Evolutionary conservation across 2,329 filamentous ascomycete species (phyloP).

Genomic region (Penicillium capsulatum): DNA sequence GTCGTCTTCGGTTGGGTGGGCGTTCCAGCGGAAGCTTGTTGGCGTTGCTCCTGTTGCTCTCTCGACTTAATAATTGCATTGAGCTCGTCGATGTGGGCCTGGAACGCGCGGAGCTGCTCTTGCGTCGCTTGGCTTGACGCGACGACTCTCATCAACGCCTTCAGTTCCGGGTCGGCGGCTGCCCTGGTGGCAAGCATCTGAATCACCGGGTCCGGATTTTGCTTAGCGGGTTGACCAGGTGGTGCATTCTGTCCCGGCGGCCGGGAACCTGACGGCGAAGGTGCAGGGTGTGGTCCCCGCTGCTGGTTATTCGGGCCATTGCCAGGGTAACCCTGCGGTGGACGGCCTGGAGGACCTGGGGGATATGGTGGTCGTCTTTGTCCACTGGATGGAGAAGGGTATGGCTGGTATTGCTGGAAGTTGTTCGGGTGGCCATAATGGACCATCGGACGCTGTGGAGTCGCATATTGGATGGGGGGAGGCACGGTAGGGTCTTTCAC

Average conservation of each 20-base stretch:
- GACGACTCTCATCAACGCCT: conserved; percentile 50
- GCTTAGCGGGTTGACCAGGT: conserved; percentile 38
- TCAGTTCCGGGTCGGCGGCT: conserved; percentile 47
- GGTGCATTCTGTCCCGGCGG: conserved; percentile 28
- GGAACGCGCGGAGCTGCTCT: conserved; percentile 48
- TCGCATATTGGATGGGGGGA: conserved; percentile 37
- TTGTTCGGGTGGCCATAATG: conserved; percentile 41
- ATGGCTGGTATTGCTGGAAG: conserved; percentile 43
- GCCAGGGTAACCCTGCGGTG: conserved; percentile 26
- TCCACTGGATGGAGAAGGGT: conserved; percentile 30
- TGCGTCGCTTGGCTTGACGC: conserved; percentile 48
- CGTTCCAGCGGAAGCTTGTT: conserved; percentile 18
- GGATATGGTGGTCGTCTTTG: conserved; percentile 27
- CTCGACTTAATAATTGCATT: conserved; percentile 48
- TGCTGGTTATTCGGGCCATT: conserved; percentile 19
- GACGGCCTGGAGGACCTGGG: conserved; percentile 24
- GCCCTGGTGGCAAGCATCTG: conserved; percentile 51
- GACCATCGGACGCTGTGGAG: conserved; percentile 40
- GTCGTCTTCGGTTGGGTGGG: conserved; percentile 4
- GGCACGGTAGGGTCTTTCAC: conserved; percentile 49
- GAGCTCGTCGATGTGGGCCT: conserved; percentile 50
- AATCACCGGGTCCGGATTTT: conserved; percentile 49
- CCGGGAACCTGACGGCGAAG: conserved; percentile 24
- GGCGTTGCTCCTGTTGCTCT: conserved; percentile 38
- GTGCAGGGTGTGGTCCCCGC: conserved; percentile 21